Percentiles rank a stretch among this genome's conserved stretches.
Conservation (phyloP, 805 yeast species). For the Barnettozyma sucrosica region DNA sequence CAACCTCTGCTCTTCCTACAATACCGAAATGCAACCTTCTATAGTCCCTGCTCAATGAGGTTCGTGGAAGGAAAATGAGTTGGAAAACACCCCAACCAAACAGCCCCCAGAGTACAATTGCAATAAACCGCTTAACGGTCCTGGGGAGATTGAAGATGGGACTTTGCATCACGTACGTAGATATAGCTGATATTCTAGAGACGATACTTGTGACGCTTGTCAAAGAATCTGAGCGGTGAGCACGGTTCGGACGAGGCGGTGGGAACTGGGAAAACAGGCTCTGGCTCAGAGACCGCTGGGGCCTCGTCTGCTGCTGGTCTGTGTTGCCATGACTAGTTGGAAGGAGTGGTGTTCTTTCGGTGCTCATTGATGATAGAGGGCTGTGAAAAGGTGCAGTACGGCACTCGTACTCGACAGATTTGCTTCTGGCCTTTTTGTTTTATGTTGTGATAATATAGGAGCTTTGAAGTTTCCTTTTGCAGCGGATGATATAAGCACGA, state of each 20-base stretch:
- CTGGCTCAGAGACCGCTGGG: neutral
- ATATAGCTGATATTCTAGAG: slow-evolving; percentile 14
- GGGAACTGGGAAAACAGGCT: neutral
- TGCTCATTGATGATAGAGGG: neutral
- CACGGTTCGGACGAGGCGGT: neutral
- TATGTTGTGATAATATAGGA: too few species aligned
- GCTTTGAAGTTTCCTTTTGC: too few species aligned
- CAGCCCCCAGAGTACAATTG: slow-evolving; percentile 21
- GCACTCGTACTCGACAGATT: too few species aligned
- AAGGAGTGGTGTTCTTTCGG: neutral
- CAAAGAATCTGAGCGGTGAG: slow-evolving; percentile 4
- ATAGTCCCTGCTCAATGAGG: slow-evolving; percentile 77
- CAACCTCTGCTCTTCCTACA: slow-evolving; percentile 63
- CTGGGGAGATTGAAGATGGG: slow-evolving; percentile 19
- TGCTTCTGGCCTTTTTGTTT: too few species aligned
- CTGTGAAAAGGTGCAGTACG: too few species aligned
- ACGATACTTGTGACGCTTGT: slow-evolving; percentile 11
- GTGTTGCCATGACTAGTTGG: neutral
- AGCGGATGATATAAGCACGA: too few species aligned
- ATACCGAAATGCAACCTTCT: slow-evolving; percentile 64
- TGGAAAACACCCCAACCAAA: slow-evolving; percentile 37
- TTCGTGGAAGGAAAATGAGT: slow-evolving; percentile 73
- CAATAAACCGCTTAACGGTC: slow-evolving; percentile 17
- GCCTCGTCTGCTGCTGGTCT: neutral
- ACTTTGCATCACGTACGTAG: slow-evolving; percentile 16